Evolutionary conservation across 306 rosid species (phyloP), one percentile per base, ranked within the genome.

Genomic region (Vigna nakashimae): DNA sequence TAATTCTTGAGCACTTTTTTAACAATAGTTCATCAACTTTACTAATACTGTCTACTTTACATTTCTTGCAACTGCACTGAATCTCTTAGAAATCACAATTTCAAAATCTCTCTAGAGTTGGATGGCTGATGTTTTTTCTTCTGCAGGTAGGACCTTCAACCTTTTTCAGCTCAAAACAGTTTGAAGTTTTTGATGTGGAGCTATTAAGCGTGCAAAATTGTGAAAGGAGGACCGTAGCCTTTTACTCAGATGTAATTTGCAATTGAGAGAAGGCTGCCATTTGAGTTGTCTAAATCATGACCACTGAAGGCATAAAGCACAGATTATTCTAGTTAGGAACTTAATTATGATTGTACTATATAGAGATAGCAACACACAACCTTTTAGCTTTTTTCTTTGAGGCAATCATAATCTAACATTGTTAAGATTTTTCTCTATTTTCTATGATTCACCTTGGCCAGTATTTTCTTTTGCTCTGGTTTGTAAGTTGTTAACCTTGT

Each of bases 121-220:
- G 51, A 75, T 32, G 24, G 32, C 20, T n/a, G 40, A 32, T 72
- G 60, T 74, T 52, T 34, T 69, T 50, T 78, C 56, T 82, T 82
- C 30, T 84, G 79, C 90, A 95, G 99, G 99, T 92, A 18, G 99
- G 99, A 69, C 98, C 99, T 78, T 92, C 99, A 28, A 95, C 99
- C 57, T 95, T 95, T 78, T 95, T 95, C 90, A 91, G 99, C 88
- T 46, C 99, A 14, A 91, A 95, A 82, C 99, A 95, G 76, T 92
- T 91, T 17, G 98, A 95, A 89, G 99, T 95, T 78, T 95, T 95
- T 81, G 99, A 92, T 46, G 93, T 95, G 80, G 98, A 95, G 75
- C 68, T 95, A 62, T 73, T 92, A 56, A 85, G 91, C 87, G 69
- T 95, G 83, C 91, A 95, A 77, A 85, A 80, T 83, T 91, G 99